A percentile compares a stretch with the other conserved stretches of the same genome.
Conservation (phyloP, 2,329 filamentous ascomycete species). For the Colletotrichum sp. region DNA sequence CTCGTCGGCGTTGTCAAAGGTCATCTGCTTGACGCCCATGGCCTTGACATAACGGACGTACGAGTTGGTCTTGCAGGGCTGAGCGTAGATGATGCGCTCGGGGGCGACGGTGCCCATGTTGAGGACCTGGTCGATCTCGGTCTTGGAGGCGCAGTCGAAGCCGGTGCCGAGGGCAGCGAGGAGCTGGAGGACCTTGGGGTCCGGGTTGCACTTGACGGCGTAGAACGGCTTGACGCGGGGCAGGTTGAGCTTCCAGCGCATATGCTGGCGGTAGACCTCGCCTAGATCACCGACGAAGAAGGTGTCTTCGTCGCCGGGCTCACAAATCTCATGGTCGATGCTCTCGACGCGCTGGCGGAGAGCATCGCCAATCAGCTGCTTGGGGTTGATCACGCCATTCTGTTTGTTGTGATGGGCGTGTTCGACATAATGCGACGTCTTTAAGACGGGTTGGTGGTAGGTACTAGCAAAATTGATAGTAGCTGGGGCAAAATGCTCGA, state of each 20-base stretch:
- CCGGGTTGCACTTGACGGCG: slow-evolving; percentile 99
- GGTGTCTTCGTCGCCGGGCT: slow-evolving; percentile 92
- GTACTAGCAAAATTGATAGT: slow-evolving; percentile 49
- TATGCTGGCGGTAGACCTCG: slow-evolving; percentile 97
- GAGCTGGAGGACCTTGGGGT: slow-evolving; percentile 85
- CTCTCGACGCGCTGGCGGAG: slow-evolving; percentile 83
- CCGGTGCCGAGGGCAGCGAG: slow-evolving; percentile 88
- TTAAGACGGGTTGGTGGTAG: slow-evolving; percentile 51
- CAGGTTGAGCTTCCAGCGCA: slow-evolving; percentile 96
- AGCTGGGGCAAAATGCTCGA: slow-evolving; percentile 57
- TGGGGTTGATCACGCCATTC: slow-evolving; percentile 57
- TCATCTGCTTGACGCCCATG: slow-evolving; percentile 94
- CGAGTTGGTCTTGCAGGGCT: slow-evolving; percentile 99
- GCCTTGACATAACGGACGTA: slow-evolving; percentile 90
- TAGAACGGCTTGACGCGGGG: slow-evolving; percentile 95
- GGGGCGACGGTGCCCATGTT: slow-evolving; percentile 78
- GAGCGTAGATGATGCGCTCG: slow-evolving; percentile 95
- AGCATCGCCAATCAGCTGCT: slow-evolving; percentile 85
- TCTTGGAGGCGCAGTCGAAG: slow-evolving; percentile 98
- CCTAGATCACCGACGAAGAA: slow-evolving; percentile 99
- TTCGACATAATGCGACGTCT: slow-evolving; percentile 46
- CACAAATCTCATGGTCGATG: slow-evolving; percentile 87
- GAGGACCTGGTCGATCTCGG: slow-evolving; percentile 92
- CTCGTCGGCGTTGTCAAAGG: slow-evolving; percentile 98
- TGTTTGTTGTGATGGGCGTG: slow-evolving; percentile 41